These are phyloP conservation scores for Pouteria campechiana DNA, from an alignment of 179 eudicot genomes.

Conservation along the genomic window DNA sequence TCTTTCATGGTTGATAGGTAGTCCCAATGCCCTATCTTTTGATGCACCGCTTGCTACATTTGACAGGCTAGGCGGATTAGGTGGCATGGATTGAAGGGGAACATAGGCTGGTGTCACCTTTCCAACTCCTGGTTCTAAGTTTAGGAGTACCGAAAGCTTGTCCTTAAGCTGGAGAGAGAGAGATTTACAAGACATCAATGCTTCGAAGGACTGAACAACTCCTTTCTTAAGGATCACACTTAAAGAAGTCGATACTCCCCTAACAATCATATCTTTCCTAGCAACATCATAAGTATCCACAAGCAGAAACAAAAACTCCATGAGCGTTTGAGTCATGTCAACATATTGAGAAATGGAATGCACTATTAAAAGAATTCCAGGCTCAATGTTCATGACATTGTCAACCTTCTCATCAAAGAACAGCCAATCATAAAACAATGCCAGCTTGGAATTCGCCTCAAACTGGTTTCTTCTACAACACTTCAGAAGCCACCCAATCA, in stretches of 20 bases:
- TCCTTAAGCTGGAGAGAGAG: conserved; percentile 48
- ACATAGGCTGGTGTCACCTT: too few relatives aligned
- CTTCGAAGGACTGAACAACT: conserved; percentile 52
- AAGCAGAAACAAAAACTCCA: conserved; percentile 57
- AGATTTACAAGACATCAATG: conserved; percentile 35
- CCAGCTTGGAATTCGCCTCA: conserved; percentile 62
- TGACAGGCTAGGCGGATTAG: too few relatives aligned
- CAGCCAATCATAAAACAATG: conserved; percentile 86
- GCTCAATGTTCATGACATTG: conserved; percentile 71
- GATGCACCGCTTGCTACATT: too few relatives aligned
- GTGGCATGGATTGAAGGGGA: too few relatives aligned
- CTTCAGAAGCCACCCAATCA: conserved; percentile 73
- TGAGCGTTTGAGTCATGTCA: conserved; percentile 56
- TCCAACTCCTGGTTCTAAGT: too few relatives aligned
- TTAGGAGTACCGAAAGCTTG: too few relatives aligned
- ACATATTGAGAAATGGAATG: conserved; percentile 59
- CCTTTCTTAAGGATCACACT: conserved; percentile 38
- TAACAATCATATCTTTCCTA: conserved; percentile 33
- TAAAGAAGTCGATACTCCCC: conserved; percentile 47
- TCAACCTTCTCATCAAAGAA: conserved; percentile 71
- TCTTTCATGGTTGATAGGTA: too few relatives aligned
- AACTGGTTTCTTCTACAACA: conserved; percentile 42
- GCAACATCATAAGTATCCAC: conserved; percentile 64
- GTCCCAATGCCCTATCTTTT: too few relatives aligned
- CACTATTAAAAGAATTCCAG: conserved; percentile 66